Evolutionary conservation across 2,329 filamentous ascomycete species (phyloP).

Genomic region (Chrysosporium queenslandicum): DNA sequence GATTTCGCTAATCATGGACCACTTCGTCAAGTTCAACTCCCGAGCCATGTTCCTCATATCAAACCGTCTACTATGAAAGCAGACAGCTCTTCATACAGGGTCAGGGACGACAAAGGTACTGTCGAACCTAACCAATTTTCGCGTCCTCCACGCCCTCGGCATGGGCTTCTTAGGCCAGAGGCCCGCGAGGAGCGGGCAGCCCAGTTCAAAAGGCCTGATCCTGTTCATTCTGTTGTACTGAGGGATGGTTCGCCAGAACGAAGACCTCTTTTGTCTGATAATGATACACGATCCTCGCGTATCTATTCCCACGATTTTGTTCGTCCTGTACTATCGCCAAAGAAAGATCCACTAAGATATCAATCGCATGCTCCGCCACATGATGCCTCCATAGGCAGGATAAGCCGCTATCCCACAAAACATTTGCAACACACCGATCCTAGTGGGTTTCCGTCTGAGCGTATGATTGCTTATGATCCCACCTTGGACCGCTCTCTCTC

Average conservation of each 20-base stretch:
- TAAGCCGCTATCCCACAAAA: neutral
- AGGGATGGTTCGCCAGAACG: constrained; percentile 18
- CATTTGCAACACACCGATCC: neutral
- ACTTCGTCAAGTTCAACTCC: neutral
- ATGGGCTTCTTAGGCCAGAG: neutral
- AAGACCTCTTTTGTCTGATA: constrained; percentile 14
- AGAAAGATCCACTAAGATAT: constrained; percentile 15
- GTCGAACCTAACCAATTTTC: constrained; percentile 4
- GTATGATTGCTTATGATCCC: neutral
- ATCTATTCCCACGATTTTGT: constrained; percentile 33
- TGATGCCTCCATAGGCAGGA: neutral
- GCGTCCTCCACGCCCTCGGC: neutral
- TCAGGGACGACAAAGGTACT: constrained; percentile 1
- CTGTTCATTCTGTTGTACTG: constrained; percentile 13
- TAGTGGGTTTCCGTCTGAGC: neutral
- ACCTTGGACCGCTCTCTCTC: constrained; percentile 1
- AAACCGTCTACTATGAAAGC: constrained; percentile 2
- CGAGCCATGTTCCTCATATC: constrained; percentile 13
- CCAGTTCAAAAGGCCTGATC: neutral
- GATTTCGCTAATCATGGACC: neutral
- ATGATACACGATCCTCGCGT: constrained; percentile 14
- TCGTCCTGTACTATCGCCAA: constrained; percentile 25
- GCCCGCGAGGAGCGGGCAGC: neutral
- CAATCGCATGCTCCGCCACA: neutral
- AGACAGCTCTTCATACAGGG: constrained; percentile 1